phyloP scores from a whole-genome alignment of 164 flowering plant species.

The Macadamia integrifolia region DNA sequence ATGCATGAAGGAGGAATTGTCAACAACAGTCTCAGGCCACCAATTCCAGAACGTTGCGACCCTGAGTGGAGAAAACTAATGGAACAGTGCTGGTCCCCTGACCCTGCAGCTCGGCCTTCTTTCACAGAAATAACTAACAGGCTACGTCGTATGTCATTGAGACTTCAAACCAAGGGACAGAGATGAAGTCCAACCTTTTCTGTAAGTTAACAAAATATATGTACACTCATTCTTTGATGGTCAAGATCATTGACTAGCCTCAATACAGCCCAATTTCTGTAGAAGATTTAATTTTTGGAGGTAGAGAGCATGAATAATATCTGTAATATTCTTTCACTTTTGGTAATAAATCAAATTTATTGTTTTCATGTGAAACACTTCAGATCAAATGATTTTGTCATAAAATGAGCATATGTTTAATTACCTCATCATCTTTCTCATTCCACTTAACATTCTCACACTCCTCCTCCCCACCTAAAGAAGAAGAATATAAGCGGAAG shows the following conservation, averaged over 20 bases:
- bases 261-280: background rate
- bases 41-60: conserved; percentile 64
- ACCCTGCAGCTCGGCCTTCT: conserved; percentile 64
- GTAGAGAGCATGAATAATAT: background rate
- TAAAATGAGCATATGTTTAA: background rate
- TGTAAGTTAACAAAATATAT: conserved; percentile 4
- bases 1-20: conserved; percentile 66
- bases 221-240: background rate
- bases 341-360: background rate
- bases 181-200: conserved; percentile 9
- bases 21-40: conserved; percentile 68
- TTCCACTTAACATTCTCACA: no score
- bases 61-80: conserved; percentile 70
- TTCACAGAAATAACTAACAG: conserved; percentile 66
- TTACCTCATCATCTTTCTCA: no score
- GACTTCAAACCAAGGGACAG: conserved; percentile 34
- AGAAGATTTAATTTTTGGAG: background rate
- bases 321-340: conserved; percentile 5
- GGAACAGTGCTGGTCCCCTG: conserved; percentile 86
- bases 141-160: conserved; percentile 50
- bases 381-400: background rate
- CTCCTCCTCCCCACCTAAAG: no score
- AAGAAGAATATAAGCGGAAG: no score
- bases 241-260: background rate
- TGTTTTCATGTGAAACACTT: background rate